Evolutionary conservation across 202 grass and related monocot genomes (phyloP), one percentile per base, ranked within the genome.

Genomic region (Carex arenaria): DNA sequence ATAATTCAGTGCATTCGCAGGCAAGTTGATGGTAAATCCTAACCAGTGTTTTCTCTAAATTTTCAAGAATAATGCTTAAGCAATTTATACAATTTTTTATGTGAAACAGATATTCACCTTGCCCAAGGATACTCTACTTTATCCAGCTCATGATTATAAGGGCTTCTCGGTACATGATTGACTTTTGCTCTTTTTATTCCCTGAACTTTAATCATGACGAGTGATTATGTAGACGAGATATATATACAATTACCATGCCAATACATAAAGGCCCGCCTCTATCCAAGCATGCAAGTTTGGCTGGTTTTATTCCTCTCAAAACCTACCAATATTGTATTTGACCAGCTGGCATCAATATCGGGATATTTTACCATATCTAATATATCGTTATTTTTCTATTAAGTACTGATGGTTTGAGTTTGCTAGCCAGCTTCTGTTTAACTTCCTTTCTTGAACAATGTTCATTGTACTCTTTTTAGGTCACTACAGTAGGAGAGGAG

Each of bases 1-100:
- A 98, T 67, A 74, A 88, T 40, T 98, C 96, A 43, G 96, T 98
- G 67, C 93, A 98, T 93, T 98, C 96, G 73, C 91, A 98, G 96
- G 96, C 85, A 98, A 90, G 26, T 65, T 71, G 20, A 76, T 77
- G 3, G 43, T 26, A 79, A 63, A 10, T 40, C 83, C 15, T 23
- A 63, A 42, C 23, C 7, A 53, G 65, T 63, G n/a, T 7, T 79
- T 17, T 12, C 19, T 17, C 65, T 52, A 18, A 5, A 49, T 40
- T 80, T 9, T 17, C 0, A 78, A 30, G 11, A 1, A 67, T 55
- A 80, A 40, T 7, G 40, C 7, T 49, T 78, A 17, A 10, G 80
- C 32, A 76, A 38, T 45, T 68, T 63, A 3, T 87, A 30, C 89
- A 57, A 61, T 10, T 73, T 45, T 43, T 18, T 61, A 72, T 86